Evolutionary conservation across 805 yeast genomes (phyloP).

Genomic region (Hanseniaspora lindneri): DNA sequence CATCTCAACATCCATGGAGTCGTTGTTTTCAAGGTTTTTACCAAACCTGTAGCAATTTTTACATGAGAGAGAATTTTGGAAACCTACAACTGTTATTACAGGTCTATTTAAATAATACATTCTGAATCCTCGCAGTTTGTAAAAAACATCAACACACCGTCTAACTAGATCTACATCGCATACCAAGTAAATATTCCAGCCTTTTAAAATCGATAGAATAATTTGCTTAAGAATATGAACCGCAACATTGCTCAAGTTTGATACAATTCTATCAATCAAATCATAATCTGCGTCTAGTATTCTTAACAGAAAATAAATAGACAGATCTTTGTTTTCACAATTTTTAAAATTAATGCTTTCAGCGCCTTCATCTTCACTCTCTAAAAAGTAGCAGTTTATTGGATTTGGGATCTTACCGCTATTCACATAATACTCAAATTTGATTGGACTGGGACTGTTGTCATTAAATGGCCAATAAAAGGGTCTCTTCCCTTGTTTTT

Average conservation of each 20-base stretch:
- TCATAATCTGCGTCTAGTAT: conserved; percentile 7
- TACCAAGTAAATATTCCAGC: conserved; percentile 12
- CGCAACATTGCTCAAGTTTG: conserved; percentile 1
- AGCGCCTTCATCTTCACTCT: not conserved
- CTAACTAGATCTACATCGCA: conserved; percentile 8
- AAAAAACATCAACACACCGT: not conserved
- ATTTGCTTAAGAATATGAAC: not conserved
- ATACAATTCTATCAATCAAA: conserved; percentile 1
- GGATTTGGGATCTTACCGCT: not conserved
- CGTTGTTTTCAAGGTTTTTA: not conserved
- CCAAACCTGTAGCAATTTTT: conserved; percentile 7
- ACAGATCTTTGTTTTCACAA: conserved; percentile 10
- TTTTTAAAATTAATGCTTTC: conserved; percentile 2
- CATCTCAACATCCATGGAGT: not conserved
- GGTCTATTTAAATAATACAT: conserved; percentile 14
- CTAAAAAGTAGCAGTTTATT: not conserved
- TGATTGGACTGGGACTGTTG: not conserved
- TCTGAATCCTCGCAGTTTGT: not conserved
- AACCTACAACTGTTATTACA: not conserved
- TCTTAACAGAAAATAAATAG: conserved; percentile 8
- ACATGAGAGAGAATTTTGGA: conserved; percentile 3
- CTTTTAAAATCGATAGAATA: conserved; percentile 10
- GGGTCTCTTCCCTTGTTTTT: not conserved
- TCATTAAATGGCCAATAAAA: conserved; percentile 6
- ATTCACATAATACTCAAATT: not conserved